phyloP scores from a whole-genome alignment of 2,329 filamentous ascomycete species.

The Massarina eburnea region DNA sequence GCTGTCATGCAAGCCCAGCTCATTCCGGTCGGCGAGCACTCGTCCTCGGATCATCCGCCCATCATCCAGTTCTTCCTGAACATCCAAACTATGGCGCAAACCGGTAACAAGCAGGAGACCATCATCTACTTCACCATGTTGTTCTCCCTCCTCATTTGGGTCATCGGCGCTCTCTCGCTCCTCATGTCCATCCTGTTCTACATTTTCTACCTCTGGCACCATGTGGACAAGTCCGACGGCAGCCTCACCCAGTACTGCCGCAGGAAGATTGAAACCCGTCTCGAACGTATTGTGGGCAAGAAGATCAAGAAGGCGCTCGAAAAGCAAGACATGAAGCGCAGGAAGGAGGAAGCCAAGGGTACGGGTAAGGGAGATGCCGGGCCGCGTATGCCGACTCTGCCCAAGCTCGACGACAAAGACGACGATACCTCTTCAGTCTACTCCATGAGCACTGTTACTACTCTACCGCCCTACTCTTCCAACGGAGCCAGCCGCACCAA shows the following conservation, averaged over 20 bases:
- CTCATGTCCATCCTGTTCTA: constrained; percentile 78
- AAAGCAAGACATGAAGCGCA: constrained; percentile 64
- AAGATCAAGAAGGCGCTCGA: constrained; percentile 89
- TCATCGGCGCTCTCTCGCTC: constrained; percentile 73
- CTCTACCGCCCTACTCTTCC: constrained; percentile 51
- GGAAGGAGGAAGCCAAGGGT: constrained; percentile 43
- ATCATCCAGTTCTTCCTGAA: constrained; percentile 82
- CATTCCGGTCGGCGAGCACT: constrained; percentile 60
- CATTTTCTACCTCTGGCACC: constrained; percentile 86
- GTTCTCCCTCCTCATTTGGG: constrained; percentile 88
- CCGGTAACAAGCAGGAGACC: constrained; percentile 72
- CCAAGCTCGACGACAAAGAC: constrained; percentile 42
- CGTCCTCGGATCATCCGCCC: constrained; percentile 61
- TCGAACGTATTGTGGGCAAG: constrained; percentile 79
- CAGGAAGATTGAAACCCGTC: constrained; percentile 83
- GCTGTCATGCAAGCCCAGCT: constrained; percentile 78
- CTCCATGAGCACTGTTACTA: constrained; percentile 36
- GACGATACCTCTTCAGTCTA: constrained; percentile 44
- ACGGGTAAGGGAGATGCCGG: constrained; percentile 50
- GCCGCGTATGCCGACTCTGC: constrained; percentile 43
- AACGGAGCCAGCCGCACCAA: constrained; percentile 58
- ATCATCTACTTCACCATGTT: constrained; percentile 87
- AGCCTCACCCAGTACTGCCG: constrained; percentile 83
- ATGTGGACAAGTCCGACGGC: constrained; percentile 80
- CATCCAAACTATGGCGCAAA: constrained; percentile 69